A percentile compares a stretch with the other conserved stretches of the same genome.
phyloP scores from a whole-genome alignment of 495 filamentous ascomycete genomes.

The Podospora bellae-mahoneyi region DNA sequence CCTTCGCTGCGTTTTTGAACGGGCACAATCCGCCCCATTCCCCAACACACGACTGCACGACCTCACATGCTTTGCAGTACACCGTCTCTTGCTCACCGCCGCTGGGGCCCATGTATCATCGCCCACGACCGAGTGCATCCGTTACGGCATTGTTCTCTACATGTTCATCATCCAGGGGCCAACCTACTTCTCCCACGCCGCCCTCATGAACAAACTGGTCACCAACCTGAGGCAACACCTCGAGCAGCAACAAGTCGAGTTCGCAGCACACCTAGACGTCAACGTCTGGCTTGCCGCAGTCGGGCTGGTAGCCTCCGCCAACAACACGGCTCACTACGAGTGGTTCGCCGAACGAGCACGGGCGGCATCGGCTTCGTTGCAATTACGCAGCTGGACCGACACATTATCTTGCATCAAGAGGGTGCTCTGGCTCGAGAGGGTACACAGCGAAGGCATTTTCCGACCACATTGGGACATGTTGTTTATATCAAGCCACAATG shows the following conservation, averaged over 20 bases:
- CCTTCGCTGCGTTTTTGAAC: slow-evolving; percentile 41
- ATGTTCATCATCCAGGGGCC: slow-evolving; percentile 52
- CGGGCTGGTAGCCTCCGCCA: slow-evolving; percentile 39
- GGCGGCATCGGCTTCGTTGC: neutral
- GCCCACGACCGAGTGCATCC: slow-evolving; percentile 42
- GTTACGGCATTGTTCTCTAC: slow-evolving; percentile 45
- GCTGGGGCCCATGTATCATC: slow-evolving; percentile 13
- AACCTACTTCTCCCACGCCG: slow-evolving; percentile 50
- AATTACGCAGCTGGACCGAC: neutral
- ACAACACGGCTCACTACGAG: slow-evolving; percentile 29
- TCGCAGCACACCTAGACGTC: slow-evolving; percentile 16
- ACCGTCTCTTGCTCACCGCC: slow-evolving; percentile 39
- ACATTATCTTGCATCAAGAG: neutral
- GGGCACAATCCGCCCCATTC: slow-evolving; percentile 25
- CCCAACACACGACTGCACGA: slow-evolving; percentile 46
- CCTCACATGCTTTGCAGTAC: slow-evolving; percentile 49
- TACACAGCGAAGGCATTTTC: neutral
- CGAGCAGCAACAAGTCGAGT: slow-evolving; percentile 20
- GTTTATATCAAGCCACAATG: neutral
- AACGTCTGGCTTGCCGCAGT: slow-evolving; percentile 42
- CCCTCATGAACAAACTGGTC: slow-evolving; percentile 37
- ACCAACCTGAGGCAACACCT: slow-evolving; percentile 33
- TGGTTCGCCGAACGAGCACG: slow-evolving; percentile 31
- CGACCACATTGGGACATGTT: neutral
- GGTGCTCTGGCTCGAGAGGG: neutral